phyloP scores from a whole-genome alignment of 2,329 filamentous ascomycete species.

The Cordyceps javanica region DNA sequence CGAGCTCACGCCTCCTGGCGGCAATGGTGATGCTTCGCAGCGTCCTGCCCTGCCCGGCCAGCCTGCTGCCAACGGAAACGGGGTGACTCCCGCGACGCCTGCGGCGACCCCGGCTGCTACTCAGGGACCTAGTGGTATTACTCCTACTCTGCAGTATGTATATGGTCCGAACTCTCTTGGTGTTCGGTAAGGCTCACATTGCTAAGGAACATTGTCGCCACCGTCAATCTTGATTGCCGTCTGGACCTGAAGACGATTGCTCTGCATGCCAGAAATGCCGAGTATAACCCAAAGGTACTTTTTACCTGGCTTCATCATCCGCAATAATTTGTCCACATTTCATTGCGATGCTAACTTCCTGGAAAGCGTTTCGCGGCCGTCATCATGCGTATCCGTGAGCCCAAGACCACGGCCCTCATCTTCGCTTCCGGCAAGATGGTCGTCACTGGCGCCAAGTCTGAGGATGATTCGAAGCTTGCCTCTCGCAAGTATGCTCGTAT shows the following conservation, averaged over 20 bases:
- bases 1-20: conserved; percentile 75
- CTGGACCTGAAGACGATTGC: conserved; percentile 98
- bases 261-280: conserved; percentile 93
- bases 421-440: conserved; percentile 99
- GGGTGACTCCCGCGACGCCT: conserved; percentile 83
- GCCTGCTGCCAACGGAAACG: conserved; percentile 61
- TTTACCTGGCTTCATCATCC: conserved; percentile 14
- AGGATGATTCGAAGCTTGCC: conserved; percentile 95
- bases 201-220: conserved; percentile 95
- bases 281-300: conserved; percentile 95
- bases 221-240: conserved; percentile 95
- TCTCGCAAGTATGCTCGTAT: conserved; percentile 97
- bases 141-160: conserved; percentile 96
- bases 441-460: conserved; percentile 94
- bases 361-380: conserved; percentile 91
- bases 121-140: conserved; percentile 79
- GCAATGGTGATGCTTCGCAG: conserved; percentile 53
- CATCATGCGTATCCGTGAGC: conserved; percentile 99
- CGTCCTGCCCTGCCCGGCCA: conserved; percentile 37
- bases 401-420: conserved; percentile 96
- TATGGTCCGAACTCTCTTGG: conserved; percentile 31
- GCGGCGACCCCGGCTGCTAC: conserved; percentile 83
- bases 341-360: conserved; percentile 25
- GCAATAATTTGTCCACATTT: conserved; percentile 4
- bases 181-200: conserved; percentile 48